Evolutionary conservation across 257 asterid genomes (phyloP).

Genomic region (Solanum commersonii): DNA sequence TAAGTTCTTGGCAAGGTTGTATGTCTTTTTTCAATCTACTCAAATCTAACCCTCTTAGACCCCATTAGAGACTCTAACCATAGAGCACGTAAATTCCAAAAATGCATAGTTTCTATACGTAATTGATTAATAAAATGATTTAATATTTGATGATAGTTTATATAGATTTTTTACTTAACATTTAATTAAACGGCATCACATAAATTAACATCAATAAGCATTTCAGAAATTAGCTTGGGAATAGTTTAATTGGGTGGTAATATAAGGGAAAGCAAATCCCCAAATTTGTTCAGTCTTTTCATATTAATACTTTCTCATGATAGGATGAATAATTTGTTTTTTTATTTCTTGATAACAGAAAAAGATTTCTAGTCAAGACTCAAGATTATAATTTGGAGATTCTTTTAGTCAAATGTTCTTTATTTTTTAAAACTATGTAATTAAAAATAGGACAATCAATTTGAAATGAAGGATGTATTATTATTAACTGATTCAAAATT

Average conservation of each 20-base stretch:
- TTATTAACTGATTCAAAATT: too few relatives aligned
- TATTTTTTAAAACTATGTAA: neutral
- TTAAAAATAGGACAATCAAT: neutral
- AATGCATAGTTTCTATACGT: neutral
- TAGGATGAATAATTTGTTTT: neutral
- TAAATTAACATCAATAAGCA: neutral
- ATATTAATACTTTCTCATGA: neutral
- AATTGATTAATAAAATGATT: neutral
- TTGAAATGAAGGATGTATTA: too few relatives aligned
- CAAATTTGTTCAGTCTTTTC: neutral
- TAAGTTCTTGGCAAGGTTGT: neutral
- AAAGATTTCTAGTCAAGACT: neutral
- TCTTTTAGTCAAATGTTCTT: neutral
- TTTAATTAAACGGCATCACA: rapidly evolving
- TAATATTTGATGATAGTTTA: neutral
- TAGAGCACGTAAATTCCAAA: neutral
- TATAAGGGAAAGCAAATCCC: neutral
- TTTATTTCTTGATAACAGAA: neutral
- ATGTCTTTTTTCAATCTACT: neutral
- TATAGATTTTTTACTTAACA: neutral
- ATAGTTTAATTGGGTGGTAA: neutral
- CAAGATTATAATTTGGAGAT: neutral
- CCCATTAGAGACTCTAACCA: neutral
- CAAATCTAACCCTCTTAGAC: neutral
- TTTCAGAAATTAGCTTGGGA: neutral